Evolutionary conservation across 768 basidiomycete genomes (phyloP).

Genomic region (Ramaria sp.): DNA sequence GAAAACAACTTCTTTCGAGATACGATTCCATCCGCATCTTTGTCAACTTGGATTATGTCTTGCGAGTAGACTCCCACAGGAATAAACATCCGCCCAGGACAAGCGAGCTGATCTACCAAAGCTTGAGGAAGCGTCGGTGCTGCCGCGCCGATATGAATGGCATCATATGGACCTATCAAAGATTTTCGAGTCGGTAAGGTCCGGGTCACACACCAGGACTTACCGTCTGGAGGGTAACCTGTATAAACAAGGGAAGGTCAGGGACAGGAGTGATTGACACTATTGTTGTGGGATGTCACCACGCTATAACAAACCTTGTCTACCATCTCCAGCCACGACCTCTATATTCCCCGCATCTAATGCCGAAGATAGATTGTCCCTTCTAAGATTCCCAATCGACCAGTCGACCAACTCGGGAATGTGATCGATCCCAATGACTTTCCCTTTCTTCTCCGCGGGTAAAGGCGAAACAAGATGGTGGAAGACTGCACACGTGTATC

Average conservation of each 20-base stretch:
- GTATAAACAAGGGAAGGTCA: no score
- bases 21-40: constrained; percentile 57
- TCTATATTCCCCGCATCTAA: constrained; percentile 45
- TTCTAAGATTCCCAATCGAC: constrained; percentile 55
- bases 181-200: background rate
- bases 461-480: constrained; percentile 49
- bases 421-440: constrained; percentile 87
- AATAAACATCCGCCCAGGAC: constrained; percentile 82
- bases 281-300: background rate
- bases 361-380: constrained; percentile 49
- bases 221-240: constrained; percentile 11
- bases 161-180: constrained; percentile 53
- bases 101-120: constrained; percentile 69
- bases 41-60: constrained; percentile 66
- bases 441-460: constrained; percentile 30
- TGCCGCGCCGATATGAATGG: constrained; percentile 93
- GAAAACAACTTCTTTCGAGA: constrained; percentile 59
- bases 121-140: constrained; percentile 59
- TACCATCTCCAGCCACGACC: constrained; percentile 69
- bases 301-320: constrained; percentile 39
- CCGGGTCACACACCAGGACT: background rate
- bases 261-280: background rate
- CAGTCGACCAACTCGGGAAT: constrained; percentile 65
- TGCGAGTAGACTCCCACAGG: constrained; percentile 64
- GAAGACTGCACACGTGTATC: constrained; percentile 76